Percentiles rank a stretch among this genome's conserved stretches.
phyloP scores from a whole-genome alignment of 306 rosid genomes.

The Cicer cuneatum region DNA sequence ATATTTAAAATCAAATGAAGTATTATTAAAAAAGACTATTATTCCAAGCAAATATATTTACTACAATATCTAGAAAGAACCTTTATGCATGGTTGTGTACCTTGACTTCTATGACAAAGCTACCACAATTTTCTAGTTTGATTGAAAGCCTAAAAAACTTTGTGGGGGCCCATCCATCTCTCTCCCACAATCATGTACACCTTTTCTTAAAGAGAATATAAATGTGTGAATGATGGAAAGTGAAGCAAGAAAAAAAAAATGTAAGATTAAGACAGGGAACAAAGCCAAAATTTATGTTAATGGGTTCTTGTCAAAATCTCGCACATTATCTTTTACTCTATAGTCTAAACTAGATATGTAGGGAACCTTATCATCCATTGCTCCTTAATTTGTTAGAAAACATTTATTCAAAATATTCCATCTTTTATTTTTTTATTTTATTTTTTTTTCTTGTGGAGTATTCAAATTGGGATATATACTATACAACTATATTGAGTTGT shows the following conservation, averaged over 20 bases:
- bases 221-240: conserved; percentile 71
- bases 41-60: conserved; percentile 33
- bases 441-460: conserved; percentile 48
- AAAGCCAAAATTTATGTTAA: conserved; percentile 74
- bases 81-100: conserved; percentile 48
- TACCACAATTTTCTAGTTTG: conserved; percentile 53
- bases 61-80: conserved; percentile 58
- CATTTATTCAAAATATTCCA: conserved; percentile 76
- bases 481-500: conserved; percentile 50
- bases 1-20: too few relatives aligned
- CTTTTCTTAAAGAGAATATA: conserved; percentile 85
- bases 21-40: too few relatives aligned
- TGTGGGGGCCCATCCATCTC: conserved; percentile 63
- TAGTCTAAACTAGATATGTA: conserved; percentile 63
- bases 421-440: conserved; percentile 55
- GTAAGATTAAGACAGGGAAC: conserved; percentile 72
- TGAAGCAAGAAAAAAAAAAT: conserved; percentile 63
- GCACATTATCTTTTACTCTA: conserved; percentile 76
- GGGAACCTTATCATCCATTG: conserved; percentile 65
- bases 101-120: conserved; percentile 60
- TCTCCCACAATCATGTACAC: conserved; percentile 59
- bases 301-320: conserved; percentile 90
- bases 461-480: conserved; percentile 52
- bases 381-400: conserved; percentile 61
- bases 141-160: conserved; percentile 55